Base-by-base conservation (phyloP, 176 grass and related monocot species). In the Thinopyrum elongatum region DNA sequence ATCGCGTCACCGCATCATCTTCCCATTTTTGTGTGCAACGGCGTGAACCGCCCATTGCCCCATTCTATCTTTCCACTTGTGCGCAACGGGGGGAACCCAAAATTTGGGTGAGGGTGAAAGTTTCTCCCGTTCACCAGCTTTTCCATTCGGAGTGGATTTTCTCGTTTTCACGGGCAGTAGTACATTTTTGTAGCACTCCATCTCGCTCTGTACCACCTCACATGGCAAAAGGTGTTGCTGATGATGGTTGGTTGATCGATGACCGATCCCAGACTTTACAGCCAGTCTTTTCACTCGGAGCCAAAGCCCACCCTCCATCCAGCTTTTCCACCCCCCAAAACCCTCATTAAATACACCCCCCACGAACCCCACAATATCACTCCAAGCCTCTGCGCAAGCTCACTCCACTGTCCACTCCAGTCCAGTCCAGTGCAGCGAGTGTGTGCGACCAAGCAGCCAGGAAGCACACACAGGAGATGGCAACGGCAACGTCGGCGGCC, bases 281-380 rank as follows among this genome's bases (percentile, higher is more conserved):
- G 75, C 34, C 4, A 25, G 36, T 35, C n/a, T 38, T 38, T 71
- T 26, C n/a, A 28, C 73, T 13, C 82, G 17, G 4, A 27, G 65
- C 47, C 76, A 65, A 59, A 23, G 23, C 36, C 5, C 63, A 0
- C 9, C 4, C 9, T 3, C 23, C 6, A 19, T 27, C 23, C 1
- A 41, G 19, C 58, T 13, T 76, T 85, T 85, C 8, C 33, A 42
- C 35, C 16, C 80, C 25, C 49, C 46, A 17, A 26, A 27, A 22
- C 10, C 15, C 62, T 21, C 65, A 10, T 69, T 87, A 91, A 91
- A 91, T 84, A 84, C 17, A 4, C 4, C 35, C 2, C 46, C 10
- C 38, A 17, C 83, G 8, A 90, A 53, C 83, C 49, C 81, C 59
- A 80, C 72, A 34, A 16, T 39, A 30, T 81, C 33, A 19, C 29